Evolutionary conservation across 208 protist species (phyloP).

Genomic region (Wallacemonas rigidus): DNA sequence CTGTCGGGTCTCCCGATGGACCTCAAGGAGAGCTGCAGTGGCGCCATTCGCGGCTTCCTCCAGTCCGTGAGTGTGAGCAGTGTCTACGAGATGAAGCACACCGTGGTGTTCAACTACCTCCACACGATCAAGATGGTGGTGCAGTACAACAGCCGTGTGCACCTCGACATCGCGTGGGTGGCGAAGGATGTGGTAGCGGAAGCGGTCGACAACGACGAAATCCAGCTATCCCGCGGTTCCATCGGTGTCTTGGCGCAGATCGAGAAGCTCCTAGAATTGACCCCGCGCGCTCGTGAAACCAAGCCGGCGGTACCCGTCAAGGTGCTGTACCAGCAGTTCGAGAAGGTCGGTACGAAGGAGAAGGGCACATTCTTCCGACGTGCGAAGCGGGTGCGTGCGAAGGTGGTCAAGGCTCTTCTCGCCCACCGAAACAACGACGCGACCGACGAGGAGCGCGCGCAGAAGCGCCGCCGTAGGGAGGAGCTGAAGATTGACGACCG

Average conservation of each 20-base stretch:
- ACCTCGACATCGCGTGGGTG: slow-evolving; percentile 71
- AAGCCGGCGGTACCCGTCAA: slow-evolving; percentile 79
- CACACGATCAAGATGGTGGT: slow-evolving; percentile 82
- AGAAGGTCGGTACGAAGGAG: slow-evolving; percentile 43
- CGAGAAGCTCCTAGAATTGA: slow-evolving; percentile 68
- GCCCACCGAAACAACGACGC: slow-evolving; percentile 80
- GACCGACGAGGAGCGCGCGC: slow-evolving; percentile 69
- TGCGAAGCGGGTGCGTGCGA: slow-evolving; percentile 63
- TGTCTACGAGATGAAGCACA: slow-evolving; percentile 87
- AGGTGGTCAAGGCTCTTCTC: slow-evolving; percentile 70
- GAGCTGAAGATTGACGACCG: slow-evolving; percentile 81
- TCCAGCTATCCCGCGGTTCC: slow-evolving; percentile 73
- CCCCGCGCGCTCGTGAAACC: slow-evolving; percentile 70
- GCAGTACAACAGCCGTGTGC: slow-evolving; percentile 84
- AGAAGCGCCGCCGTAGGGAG: slow-evolving; percentile 70
- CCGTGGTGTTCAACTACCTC: slow-evolving; percentile 79
- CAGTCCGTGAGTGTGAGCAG: slow-evolving; percentile 56
- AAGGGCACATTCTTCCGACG: slow-evolving; percentile 68
- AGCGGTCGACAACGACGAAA: slow-evolving; percentile 68
- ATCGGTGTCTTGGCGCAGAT: slow-evolving; percentile 65
- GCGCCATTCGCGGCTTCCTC: slow-evolving; percentile 60
- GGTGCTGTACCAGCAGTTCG: slow-evolving; percentile 78
- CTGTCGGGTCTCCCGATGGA: slow-evolving; percentile 64
- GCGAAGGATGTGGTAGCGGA: slow-evolving; percentile 40
- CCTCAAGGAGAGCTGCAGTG: slow-evolving; percentile 48